Base-by-base conservation (phyloP, 2,329 filamentous ascomycete genomes). In the Pochonia chlamydosporia region DNA sequence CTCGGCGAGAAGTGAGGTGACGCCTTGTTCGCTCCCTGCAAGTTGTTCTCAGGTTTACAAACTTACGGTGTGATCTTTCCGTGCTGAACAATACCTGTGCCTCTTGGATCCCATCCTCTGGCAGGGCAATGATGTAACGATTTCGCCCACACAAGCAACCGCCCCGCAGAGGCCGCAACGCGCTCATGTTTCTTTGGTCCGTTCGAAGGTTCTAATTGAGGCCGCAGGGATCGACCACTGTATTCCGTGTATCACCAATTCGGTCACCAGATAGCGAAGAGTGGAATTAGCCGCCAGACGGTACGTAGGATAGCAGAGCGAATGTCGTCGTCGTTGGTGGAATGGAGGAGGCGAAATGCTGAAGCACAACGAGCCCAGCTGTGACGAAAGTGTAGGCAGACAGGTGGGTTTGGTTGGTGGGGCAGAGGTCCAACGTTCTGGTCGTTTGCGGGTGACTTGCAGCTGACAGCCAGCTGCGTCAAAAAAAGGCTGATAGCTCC, bases 131-230 rank as follows among this genome's bases (percentile, higher is more conserved):
- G 49, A 82, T 75, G 68, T 95, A 96, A 61, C 84, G 78, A 61
- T 93, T 95, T 51, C 91, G 82, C 48, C 90, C 89, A 65, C 91
- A 96, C 45, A 85, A 83, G 71, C 91, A 96, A 54, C 83, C 80
- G 58, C 90, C 90, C 54, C 78, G 81, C 48, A 95, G 76, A 33
- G 76, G 75, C 51, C 78, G 70, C 48, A 67, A 61, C 43, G 66
- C 62, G 59, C 62, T 72, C 76, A 79, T 79, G 47, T 54, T 67
- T 40, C 7, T n/a, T 16, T 46, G n/a, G n/a, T n/a, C n/a, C n/a
- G n/a, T n/a, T n/a, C n/a, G n/a, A n/a, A n/a, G n/a, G n/a, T n/a
- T n/a, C n/a, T n/a, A n/a, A n/a, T n/a, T n/a, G n/a, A n/a, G n/a
- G n/a, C n/a, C n/a, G n/a, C n/a, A n/a, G n/a, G n/a, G n/a, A n/a